phyloP scores from a whole-genome alignment of 768 basidiomycete species.

The Neoboletus magnificus region DNA sequence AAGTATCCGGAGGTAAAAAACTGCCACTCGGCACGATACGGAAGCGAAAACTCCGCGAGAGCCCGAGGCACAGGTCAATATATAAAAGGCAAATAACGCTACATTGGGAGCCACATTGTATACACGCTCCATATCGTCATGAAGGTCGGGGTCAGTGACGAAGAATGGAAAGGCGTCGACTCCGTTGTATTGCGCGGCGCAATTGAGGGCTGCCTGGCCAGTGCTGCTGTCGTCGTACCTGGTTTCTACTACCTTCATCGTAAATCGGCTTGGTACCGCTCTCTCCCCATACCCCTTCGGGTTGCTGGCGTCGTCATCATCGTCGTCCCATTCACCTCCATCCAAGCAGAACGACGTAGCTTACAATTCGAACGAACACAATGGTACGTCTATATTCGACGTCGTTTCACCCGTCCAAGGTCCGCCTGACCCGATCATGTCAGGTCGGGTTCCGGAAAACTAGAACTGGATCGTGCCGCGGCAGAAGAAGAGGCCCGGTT shows the following conservation, averaged over 20 bases:
- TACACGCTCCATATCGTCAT: constrained; percentile 4
- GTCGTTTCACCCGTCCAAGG: not conserved
- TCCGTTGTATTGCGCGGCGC: constrained; percentile 59
- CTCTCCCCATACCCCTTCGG: constrained; percentile 66
- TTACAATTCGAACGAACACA: constrained; percentile 59
- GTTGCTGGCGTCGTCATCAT: constrained; percentile 64
- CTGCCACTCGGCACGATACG: not conserved
- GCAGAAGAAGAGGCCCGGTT: constrained; percentile 41
- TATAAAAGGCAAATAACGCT: not conserved
- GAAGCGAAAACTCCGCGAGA: not conserved
- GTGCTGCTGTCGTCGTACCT: constrained; percentile 48
- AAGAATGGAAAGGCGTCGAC: constrained; percentile 56
- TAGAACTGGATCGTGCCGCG: constrained; percentile 50
- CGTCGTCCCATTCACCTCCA: constrained; percentile 62
- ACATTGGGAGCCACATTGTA: not conserved
- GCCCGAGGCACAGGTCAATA: not conserved
- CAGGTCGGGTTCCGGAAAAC: constrained; percentile 42
- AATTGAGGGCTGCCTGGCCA: constrained; percentile 48
- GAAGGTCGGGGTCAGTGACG: constrained; percentile 31
- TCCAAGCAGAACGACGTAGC: constrained; percentile 71
- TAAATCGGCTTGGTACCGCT: constrained; percentile 55
- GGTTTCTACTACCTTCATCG: constrained; percentile 51
- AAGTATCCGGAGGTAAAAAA: not conserved
- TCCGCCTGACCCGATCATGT: not conserved
- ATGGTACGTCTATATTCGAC: constrained; percentile 43